A percentile compares a stretch with the other conserved stretches of the same genome.
These are phyloP conservation scores for Backusella luteola DNA, from an alignment of 192 early-diverging fungal species.

Conservation along the genomic window DNA sequence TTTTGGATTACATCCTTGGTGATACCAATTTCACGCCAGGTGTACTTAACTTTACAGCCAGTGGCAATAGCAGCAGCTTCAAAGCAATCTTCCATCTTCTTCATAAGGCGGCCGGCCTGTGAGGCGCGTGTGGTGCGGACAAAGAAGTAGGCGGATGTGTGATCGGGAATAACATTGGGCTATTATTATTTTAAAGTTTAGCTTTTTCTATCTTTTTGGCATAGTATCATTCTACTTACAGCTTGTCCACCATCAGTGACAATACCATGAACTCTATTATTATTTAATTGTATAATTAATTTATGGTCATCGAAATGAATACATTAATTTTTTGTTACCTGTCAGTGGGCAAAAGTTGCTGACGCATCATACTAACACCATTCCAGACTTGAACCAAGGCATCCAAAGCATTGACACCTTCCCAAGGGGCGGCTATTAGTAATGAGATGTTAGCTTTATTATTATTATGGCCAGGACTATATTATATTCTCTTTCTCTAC, in stretches of 20 bases:
- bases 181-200: constrained; percentile 13
- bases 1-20: constrained; percentile 49
- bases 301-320: not conserved
- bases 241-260: constrained; percentile 73
- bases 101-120: constrained; percentile 48
- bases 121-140: constrained; percentile 53
- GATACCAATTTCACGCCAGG: constrained; percentile 33
- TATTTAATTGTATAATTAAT: not conserved
- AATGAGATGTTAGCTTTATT: not conserved
- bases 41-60: constrained; percentile 62
- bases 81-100: constrained; percentile 55
- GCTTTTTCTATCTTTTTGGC: not conserved
- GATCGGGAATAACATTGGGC: constrained; percentile 64
- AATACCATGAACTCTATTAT: constrained; percentile 66
- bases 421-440: constrained; percentile 32
- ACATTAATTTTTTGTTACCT: constrained; percentile 26
- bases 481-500: constrained; percentile 51
- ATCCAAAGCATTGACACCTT: constrained; percentile 77
- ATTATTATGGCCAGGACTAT: not conserved
- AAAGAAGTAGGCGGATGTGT: constrained; percentile 54
- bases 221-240: constrained; percentile 19
- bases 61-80: constrained; percentile 66
- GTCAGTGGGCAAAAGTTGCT: constrained; percentile 67
- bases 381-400: constrained; percentile 66
- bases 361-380: constrained; percentile 64